These are phyloP conservation scores for Paecilomyces sp. DNA, from an alignment of 2,329 filamentous ascomycete species.

Conservation along the genomic window DNA sequence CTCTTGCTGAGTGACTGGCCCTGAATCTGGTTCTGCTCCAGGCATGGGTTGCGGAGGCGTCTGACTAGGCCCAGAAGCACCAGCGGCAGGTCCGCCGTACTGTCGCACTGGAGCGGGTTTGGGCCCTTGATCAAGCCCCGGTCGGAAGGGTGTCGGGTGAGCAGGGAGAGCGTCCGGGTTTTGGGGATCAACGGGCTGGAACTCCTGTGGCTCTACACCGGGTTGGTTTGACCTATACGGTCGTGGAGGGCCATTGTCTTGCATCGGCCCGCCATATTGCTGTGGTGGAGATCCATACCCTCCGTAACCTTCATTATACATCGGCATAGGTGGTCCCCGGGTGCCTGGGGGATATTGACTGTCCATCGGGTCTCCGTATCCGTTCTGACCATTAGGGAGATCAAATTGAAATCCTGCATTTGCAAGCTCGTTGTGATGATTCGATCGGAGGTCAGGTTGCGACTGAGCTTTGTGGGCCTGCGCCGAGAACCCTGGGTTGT, in stretches of 20 bases:
- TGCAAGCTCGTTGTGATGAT: constrained; percentile 26
- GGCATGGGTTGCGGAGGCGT: constrained; percentile 1
- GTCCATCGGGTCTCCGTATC: constrained; percentile 14
- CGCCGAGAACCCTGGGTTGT: constrained; percentile 22
- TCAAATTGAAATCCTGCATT: constrained; percentile 63
- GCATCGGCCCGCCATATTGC: constrained; percentile 5
- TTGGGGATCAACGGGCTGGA: constrained; percentile 32
- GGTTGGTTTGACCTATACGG: constrained; percentile 15
- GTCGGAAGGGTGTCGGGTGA: constrained; percentile 49
- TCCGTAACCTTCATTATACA: constrained; percentile 4
- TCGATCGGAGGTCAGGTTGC: constrained; percentile 37
- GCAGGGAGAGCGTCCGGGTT: constrained; percentile 51
- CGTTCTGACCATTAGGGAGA: constrained; percentile 45
- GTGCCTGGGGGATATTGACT: constrained; percentile 10
- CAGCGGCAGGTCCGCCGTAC: constrained; percentile 37
- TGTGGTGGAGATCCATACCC: constrained; percentile 6
- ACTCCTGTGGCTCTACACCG: constrained; percentile 10
- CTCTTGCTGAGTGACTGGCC: constrained; percentile 69
- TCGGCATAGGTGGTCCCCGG: constrained; percentile 6
- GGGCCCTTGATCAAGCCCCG: constrained; percentile 38
- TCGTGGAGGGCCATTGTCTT: constrained; percentile 13
- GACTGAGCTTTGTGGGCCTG: constrained; percentile 33
- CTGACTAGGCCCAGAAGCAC: constrained; percentile 22
- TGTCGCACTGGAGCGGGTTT: constrained; percentile 49
- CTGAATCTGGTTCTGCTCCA: constrained; percentile 17